Conservation (phyloP, 2,329 filamentous ascomycete genomes). For the Fusarium keratoplasticum region DNA sequence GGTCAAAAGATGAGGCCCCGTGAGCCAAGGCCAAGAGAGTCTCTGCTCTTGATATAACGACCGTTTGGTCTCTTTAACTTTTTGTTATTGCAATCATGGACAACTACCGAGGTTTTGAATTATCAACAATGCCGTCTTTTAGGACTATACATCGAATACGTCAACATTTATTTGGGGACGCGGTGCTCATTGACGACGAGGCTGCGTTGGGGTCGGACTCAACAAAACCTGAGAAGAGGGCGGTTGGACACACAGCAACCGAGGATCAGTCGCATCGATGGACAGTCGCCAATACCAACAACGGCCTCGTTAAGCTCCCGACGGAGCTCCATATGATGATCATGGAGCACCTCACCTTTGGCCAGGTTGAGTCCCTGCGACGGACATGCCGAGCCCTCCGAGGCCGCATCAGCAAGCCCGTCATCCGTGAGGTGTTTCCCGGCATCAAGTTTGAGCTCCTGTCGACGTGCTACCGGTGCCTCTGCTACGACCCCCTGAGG, state of each 20-base stretch:
- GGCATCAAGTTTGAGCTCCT: conserved; percentile 47
- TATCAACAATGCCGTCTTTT: neutral
- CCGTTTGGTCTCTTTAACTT: neutral
- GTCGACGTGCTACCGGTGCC: conserved; percentile 56
- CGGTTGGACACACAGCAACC: neutral
- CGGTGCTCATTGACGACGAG: neutral
- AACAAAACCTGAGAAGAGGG: neutral
- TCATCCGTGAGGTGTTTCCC: conserved; percentile 53
- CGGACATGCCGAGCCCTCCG: conserved; percentile 54
- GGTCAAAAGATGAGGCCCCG: neutral
- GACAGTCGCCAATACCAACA: neutral
- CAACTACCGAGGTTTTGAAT: neutral
- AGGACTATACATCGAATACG: conserved; percentile 1
- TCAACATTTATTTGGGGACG: conserved; percentile 2
- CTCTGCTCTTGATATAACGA: neutral
- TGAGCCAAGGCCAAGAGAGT: neutral
- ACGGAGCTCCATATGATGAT: conserved; percentile 57
- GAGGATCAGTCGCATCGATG: rapidly evolving
- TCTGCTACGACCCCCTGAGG: conserved; percentile 49
- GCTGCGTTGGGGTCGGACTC: neutral
- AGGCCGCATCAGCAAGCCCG: conserved; percentile 48
- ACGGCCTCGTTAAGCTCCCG: conserved; percentile 51
- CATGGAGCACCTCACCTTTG: conserved; percentile 55
- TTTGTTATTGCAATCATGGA: neutral
- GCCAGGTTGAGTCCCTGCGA: conserved; percentile 56